Evolutionary conservation across 1,139 yeast species (phyloP), one percentile per base, ranked within the genome.

Genomic region (Candida neerlandica): DNA sequence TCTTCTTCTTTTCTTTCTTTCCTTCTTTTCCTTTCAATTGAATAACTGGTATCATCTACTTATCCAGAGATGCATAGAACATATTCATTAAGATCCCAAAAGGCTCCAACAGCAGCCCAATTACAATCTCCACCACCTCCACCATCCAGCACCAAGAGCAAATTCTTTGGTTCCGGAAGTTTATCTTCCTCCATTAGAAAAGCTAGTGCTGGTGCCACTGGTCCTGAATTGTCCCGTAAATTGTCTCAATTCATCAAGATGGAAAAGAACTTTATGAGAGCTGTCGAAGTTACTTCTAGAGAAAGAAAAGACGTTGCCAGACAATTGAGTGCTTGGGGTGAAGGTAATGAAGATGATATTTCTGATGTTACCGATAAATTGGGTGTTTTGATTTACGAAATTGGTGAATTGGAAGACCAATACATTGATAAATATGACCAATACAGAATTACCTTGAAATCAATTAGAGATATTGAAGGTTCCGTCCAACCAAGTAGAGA

Each of bases 401-500:
- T 94, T 69, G 97, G 97, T 70, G 98, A 92, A 79, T 84, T 94
- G 66, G 99, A 94, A 77, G 98, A 94, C 73, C 96, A 90, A 72
- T 92, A 88, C 80, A 89, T 94, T 67, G 99, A 94, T 81, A 88
- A 90, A 75, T 94, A 94, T 73, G 99, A 94, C 73, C 96, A 91
- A 76, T 94, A 94, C 84, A 86, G 99, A 77, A 82, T 94, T 73
- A 92, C 98, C 58, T 79, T 94, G 74, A 94, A 94, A 81, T 83
- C 96, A 47, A 85, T 94, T 66, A 87, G 99, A 75, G 91, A 94
- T 77, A 94, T 94, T 64, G 99, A 94, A 78, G 89, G 95, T 57
- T 89, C 96, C 51, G 98, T 94, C 55, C 98, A 94, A 78, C 99
- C 99, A 48, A 88, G 96, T 54, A 88, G 98, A 75, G 97, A 92